Evolutionary conservation across 306 rosid genomes (phyloP).

Genomic region (Corylus heterophylla): DNA sequence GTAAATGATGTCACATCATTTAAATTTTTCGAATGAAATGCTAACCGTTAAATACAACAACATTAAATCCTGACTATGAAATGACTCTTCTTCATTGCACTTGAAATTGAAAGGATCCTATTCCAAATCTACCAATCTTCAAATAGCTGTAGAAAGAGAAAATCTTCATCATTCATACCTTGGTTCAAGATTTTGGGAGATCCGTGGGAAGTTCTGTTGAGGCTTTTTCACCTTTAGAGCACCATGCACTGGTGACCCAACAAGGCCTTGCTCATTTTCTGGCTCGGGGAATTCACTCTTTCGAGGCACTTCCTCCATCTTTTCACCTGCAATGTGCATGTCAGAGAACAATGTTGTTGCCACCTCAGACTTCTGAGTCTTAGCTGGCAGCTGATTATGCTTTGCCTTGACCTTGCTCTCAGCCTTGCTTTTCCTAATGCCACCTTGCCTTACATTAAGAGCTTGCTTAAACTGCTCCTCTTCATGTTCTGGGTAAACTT

Average conservation of each 20-base stretch:
- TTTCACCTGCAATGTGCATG: constrained; percentile 38
- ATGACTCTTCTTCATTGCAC: too few species aligned
- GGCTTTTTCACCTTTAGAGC: constrained; percentile 49
- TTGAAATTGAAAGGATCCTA: too few species aligned
- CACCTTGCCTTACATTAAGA: constrained; percentile 60
- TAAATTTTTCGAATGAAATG: too few species aligned
- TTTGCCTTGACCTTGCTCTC: constrained; percentile 63
- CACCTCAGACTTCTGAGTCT: constrained; percentile 55
- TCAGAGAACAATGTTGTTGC: constrained; percentile 46
- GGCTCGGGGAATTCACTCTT: constrained; percentile 67
- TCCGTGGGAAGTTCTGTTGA: constrained; percentile 59
- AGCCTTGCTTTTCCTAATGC: constrained; percentile 57
- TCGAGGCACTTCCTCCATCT: constrained; percentile 48
- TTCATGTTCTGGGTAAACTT: constrained; percentile 60
- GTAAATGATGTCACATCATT: too few species aligned
- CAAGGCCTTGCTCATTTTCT: constrained; percentile 58
- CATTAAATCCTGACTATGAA: too few species aligned
- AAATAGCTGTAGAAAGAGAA: not conserved
- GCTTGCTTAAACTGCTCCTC: constrained; percentile 72
- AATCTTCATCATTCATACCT: constrained; percentile 51
- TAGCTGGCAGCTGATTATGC: constrained; percentile 59
- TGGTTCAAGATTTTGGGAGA: constrained; percentile 70
- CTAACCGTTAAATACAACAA: too few species aligned
- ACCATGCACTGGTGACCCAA: constrained; percentile 43
- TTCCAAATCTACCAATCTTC: not conserved